Conservation (phyloP, 805 yeast genomes). For the Candida glaebosa region DNA sequence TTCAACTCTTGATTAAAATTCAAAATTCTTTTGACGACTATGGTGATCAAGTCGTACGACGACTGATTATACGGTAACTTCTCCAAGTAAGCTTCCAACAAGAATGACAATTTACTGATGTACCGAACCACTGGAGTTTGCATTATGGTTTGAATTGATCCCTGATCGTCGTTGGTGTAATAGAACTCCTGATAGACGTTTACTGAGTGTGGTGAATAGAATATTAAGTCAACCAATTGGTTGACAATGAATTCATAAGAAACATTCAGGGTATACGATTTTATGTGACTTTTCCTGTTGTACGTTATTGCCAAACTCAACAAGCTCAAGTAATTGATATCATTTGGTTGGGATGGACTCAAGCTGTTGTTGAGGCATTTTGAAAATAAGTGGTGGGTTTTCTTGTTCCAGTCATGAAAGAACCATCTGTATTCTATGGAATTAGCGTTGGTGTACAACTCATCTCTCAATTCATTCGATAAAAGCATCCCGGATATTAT, state of each 20-base stretch:
- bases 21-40: conserved; percentile 19
- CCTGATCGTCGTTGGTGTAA: conserved; percentile 7
- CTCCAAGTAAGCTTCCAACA: conserved; percentile 37
- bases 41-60: conserved; percentile 17
- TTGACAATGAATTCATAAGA: conserved; percentile 16
- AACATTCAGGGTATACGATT: conserved; percentile 17
- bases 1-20: conserved; percentile 25
- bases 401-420: conserved; percentile 33
- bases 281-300: conserved; percentile 20
- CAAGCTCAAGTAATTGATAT: conserved; percentile 27
- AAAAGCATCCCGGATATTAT: conserved; percentile 43
- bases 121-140: conserved; percentile 46
- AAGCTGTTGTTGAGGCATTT: conserved; percentile 22
- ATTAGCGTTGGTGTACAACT: conserved; percentile 26
- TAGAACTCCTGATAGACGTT: conserved; percentile 18
- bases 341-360: conserved; percentile 17
- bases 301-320: conserved; percentile 32
- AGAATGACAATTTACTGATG: conserved; percentile 45
- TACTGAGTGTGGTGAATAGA: conserved; percentile 10
- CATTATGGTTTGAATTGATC: conserved; percentile 13
- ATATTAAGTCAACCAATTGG: conserved; percentile 18
- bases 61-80: conserved; percentile 10
- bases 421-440: conserved; percentile 26
- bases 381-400: conserved; percentile 25
- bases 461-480: conserved; percentile 32